Evolutionary conservation across 2,329 filamentous ascomycete species (phyloP).

Genomic region (Penicillium sp.): DNA sequence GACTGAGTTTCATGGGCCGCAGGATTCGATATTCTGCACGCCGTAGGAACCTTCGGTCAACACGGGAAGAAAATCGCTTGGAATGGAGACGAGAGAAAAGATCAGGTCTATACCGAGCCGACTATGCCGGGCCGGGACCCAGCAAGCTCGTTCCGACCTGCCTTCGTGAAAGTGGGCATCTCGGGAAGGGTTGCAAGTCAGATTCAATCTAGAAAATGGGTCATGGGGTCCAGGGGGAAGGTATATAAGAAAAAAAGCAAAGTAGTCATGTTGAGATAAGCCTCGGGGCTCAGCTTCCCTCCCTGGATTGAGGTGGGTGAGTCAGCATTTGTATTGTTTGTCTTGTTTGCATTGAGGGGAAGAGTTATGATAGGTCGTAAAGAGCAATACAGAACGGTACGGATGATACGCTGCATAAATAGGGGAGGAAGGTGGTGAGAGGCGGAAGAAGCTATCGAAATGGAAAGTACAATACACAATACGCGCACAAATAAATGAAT

Average conservation of each 20-base stretch:
- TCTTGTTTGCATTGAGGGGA: background rate
- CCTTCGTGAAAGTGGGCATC: background rate
- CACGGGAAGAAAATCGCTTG: background rate
- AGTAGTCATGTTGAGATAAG: background rate
- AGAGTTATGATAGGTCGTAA: background rate
- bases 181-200: background rate
- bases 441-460: background rate
- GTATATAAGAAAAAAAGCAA: background rate
- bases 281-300: background rate
- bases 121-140: background rate
- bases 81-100: background rate
- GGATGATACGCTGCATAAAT: too few relatives aligned
- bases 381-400: background rate
- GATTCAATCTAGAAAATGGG: too few relatives aligned
- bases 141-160: background rate
- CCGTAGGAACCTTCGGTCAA: background rate
- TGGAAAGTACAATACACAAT: background rate
- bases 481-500: background rate
- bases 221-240: background rate
- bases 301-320: background rate
- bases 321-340: background rate
- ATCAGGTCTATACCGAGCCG: background rate
- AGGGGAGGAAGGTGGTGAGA: background rate
- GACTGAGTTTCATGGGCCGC: background rate
- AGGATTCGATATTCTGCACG: background rate